A percentile compares a stretch with the other conserved stretches of the same genome.
phyloP scores from a whole-genome alignment of 2,329 filamentous ascomycete species.

The Plectosphaerella cucumerina region DNA sequence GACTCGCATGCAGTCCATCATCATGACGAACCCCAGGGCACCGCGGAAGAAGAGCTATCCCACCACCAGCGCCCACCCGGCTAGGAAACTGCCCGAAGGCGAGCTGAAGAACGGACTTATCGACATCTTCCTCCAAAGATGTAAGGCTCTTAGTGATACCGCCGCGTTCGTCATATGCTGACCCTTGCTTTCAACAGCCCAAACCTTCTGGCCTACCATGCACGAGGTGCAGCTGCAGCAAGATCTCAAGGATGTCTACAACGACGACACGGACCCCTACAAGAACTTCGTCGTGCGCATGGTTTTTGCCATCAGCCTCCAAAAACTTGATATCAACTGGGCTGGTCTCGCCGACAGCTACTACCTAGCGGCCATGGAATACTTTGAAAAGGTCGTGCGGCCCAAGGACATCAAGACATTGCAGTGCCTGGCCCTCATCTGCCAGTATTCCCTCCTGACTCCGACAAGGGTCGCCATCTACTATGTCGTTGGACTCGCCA shows the following conservation, averaged over 20 bases:
- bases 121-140: constrained; percentile 81
- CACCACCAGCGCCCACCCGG: constrained; percentile 80
- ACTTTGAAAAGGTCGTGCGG: constrained; percentile 76
- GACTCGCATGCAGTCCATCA: constrained; percentile 55
- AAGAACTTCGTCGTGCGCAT: constrained; percentile 86
- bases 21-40: constrained; percentile 38
- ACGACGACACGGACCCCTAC: constrained; percentile 70
- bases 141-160: constrained; percentile 38
- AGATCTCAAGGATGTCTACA: constrained; percentile 78
- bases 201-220: constrained; percentile 81
- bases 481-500: constrained; percentile 85
- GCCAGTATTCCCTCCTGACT: constrained; percentile 86
- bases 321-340: constrained; percentile 84
- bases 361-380: constrained; percentile 83
- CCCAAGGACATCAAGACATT: constrained; percentile 88
- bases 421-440: constrained; percentile 84
- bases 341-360: constrained; percentile 94
- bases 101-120: constrained; percentile 74
- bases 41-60: constrained; percentile 83
- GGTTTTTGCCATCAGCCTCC: constrained; percentile 91
- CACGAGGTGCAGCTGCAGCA: constrained; percentile 76
- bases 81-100: constrained; percentile 68
- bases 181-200: constrained; percentile 50
- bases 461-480: constrained; percentile 90
- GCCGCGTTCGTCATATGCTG: constrained; percentile 8